Conservation (phyloP, 75 land plant genomes). For the Gnetum montanum region DNA sequence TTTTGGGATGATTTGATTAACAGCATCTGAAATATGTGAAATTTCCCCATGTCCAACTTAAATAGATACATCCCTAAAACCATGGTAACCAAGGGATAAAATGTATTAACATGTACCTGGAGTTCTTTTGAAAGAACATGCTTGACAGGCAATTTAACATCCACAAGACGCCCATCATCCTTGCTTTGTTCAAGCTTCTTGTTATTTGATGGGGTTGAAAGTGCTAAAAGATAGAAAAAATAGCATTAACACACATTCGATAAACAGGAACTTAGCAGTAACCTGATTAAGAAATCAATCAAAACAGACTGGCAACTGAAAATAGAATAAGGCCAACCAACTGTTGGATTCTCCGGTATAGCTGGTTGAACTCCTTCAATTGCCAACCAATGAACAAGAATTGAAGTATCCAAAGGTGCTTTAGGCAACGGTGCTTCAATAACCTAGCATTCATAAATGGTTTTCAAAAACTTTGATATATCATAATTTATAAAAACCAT, state of each 20-base stretch:
- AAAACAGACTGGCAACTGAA: background rate
- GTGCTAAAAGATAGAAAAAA: constrained; percentile 22
- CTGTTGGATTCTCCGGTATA: constrained; percentile 90
- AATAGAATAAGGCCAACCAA: constrained; percentile 18
- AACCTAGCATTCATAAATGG: constrained; percentile 29
- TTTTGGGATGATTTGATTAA: background rate
- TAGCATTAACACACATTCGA: background rate
- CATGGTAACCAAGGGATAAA: background rate
- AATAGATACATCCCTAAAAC: constrained; percentile 1
- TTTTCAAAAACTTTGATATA: background rate
- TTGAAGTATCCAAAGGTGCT: constrained; percentile 85
- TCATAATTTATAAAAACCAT: background rate
- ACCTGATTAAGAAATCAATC: background rate
- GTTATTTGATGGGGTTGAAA: constrained; percentile 41
- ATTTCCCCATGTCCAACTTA: background rate
- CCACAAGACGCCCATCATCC: constrained; percentile 54
- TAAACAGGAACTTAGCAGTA: background rate
- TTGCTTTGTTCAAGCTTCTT: constrained; percentile 42
- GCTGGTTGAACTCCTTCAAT: constrained; percentile 98
- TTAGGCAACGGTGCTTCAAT: constrained; percentile 89
- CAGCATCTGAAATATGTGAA: background rate
- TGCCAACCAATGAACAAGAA: constrained; percentile 89
- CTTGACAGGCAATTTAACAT: constrained; percentile 68
- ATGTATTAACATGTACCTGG: constrained; percentile 36
- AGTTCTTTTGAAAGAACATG: constrained; percentile 84